A percentile compares a stretch with the other conserved stretches of the same genome.
Evolutionary conservation across 2,329 filamentous ascomycete genomes (phyloP).

Genomic region (Orbilia blumenaviensis): DNA sequence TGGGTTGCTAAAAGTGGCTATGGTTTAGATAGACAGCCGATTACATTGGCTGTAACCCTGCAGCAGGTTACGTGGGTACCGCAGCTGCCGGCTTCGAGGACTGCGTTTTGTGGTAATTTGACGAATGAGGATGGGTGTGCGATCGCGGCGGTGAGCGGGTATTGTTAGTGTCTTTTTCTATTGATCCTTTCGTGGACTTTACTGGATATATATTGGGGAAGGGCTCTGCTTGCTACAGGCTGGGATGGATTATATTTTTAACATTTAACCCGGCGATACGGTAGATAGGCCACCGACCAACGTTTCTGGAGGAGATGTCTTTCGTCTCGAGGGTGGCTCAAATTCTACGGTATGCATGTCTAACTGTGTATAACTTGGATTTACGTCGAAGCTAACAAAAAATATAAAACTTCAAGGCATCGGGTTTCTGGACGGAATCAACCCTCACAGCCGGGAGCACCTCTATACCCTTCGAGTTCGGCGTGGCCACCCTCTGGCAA

Average conservation of each 20-base stretch:
- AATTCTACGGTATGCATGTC: neutral
- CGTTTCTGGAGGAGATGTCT: neutral
- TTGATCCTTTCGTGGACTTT: no score
- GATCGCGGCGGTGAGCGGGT: neutral
- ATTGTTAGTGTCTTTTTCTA: conserved; percentile 10
- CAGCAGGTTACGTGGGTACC: conserved; percentile 16
- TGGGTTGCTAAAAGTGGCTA: neutral
- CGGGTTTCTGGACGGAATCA: conserved; percentile 24
- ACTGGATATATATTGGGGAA: no score
- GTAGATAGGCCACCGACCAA: neutral
- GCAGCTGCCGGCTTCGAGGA: conserved; percentile 3
- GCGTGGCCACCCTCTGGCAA: conserved; percentile 8
- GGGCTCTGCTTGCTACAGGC: no score
- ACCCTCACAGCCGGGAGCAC: neutral
- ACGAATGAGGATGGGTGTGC: neutral
- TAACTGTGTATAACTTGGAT: no score
- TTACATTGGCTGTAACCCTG: neutral
- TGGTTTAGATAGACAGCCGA: neutral
- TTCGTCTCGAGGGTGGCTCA: neutral
- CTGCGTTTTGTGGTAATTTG: neutral
- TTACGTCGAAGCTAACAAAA: neutral
- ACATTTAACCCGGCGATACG: no score
- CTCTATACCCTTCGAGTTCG: conserved; percentile 10
- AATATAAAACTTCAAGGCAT: neutral
- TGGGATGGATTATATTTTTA: neutral